Conservation (phyloP, 768 basidiomycete species). For the Macrolepiota dolichaula region DNA sequence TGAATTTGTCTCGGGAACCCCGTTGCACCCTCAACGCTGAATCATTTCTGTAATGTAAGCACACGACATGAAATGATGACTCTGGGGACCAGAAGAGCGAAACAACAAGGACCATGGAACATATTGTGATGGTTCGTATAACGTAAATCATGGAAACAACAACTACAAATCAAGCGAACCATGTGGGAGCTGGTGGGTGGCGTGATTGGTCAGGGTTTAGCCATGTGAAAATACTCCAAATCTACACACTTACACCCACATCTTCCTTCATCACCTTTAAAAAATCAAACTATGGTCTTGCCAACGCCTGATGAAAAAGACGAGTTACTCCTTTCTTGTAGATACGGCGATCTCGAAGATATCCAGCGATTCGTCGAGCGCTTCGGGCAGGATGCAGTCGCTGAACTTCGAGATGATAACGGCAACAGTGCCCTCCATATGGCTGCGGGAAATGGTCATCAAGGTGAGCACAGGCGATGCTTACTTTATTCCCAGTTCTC, state of each 20-base stretch:
- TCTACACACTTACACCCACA: neutral
- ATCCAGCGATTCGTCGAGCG: constrained; percentile 60
- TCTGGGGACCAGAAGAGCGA: neutral
- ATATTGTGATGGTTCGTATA: too few species aligned
- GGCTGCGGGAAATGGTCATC: constrained; percentile 85
- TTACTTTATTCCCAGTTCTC: neutral
- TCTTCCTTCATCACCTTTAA: constrained; percentile 11
- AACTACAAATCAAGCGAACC: neutral
- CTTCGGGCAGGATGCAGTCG: constrained; percentile 50
- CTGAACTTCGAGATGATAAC: constrained; percentile 62
- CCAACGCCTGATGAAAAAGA: constrained; percentile 54
- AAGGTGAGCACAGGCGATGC: constrained; percentile 46
- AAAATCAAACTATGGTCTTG: constrained; percentile 14
- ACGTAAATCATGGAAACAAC: neutral
- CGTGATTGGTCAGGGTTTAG: neutral
- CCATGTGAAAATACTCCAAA: neutral
- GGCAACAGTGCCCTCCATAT: constrained; percentile 84
- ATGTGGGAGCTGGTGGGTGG: neutral
- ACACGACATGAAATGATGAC: neutral
- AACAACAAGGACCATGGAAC: neutral
- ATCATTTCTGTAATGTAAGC: neutral
- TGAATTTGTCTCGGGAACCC: neutral
- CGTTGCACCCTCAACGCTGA: neutral
- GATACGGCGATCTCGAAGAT: constrained; percentile 87
- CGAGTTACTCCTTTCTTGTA: constrained; percentile 77